Percentiles rank a stretch among this genome's conserved stretches.
These are phyloP conservation scores for Fraxinus anomala DNA, from an alignment of 257 asterid species.

Conservation along the genomic window DNA sequence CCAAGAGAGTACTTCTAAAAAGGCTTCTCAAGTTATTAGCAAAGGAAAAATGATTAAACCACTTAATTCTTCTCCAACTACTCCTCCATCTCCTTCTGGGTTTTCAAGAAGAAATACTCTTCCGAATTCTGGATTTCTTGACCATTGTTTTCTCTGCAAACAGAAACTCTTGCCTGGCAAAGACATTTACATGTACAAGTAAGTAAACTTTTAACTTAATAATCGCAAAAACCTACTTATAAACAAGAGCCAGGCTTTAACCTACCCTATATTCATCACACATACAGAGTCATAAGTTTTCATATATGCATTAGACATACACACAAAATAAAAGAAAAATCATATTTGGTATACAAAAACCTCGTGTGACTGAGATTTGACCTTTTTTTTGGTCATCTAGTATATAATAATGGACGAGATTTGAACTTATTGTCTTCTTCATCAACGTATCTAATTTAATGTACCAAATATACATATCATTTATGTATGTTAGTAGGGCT, in stretches of 20 bases:
- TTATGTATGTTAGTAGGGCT: no score
- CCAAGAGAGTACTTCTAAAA: conserved; percentile 29
- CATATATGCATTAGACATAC: no score
- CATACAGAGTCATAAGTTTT: no score
- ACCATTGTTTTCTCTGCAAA: conserved; percentile 72
- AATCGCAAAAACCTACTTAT: neutral
- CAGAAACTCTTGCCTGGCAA: conserved; percentile 67
- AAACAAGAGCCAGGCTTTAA: neutral
- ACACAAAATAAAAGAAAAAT: no score
- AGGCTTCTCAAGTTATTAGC: conserved; percentile 58
- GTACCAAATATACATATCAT: no score
- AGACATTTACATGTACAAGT: conserved; percentile 99
- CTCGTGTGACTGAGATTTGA: no score
- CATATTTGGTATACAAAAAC: no score
- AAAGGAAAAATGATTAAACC: conserved; percentile 66
- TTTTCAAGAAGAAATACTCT: conserved; percentile 26
- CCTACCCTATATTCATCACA: no score
- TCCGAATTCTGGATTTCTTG: conserved; percentile 54
- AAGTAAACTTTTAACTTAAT: conserved; percentile 27
- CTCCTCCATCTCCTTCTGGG: conserved; percentile 30
- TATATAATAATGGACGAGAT: no score
- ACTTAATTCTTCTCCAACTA: conserved; percentile 25
- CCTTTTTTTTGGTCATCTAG: no score
- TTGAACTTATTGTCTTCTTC: no score
- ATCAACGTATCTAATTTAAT: no score